Evolutionary conservation across 768 basidiomycete species (phyloP), one percentile per base, ranked within the genome.

Genomic region (Lentinula aciculospora): DNA sequence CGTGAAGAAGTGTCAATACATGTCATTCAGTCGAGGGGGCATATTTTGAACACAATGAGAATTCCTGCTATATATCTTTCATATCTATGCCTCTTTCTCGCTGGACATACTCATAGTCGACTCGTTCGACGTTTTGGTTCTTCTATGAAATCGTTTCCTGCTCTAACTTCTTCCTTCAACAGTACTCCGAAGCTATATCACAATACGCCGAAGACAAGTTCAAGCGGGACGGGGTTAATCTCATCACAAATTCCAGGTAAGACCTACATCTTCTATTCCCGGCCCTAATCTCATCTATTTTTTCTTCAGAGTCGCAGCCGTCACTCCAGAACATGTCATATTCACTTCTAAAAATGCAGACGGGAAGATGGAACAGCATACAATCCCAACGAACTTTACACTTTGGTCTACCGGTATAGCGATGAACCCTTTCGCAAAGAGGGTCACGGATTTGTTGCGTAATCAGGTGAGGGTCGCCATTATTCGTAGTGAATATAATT

Each of bases 141-240:
- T n/a, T n/a, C n/a, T n/a, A n/a, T n/a, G n/a, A n/a, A n/a, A n/a
- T n/a, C n/a, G 32, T 2, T 34, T 34, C 21, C 25, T 15, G 23
- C 15, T 23, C 23, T 45, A 19, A 45, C 25, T 12, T 21, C 4
- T 45, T 50, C n/a, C 12, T 21, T 8, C 34, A 9, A 8, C 66
- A 92, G 87, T 99, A 99, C 74, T 92, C 94, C 1, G 93, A 98
- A 69, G 89, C 85, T 40, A 99, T 99, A 61, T 97, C 94, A n/a
- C 83, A 89, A 62, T 99, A 92, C 69, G 97, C 94, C 1, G 97
- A 99, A 78, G 87, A 76, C 56, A 90, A 92, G 71, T 98, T 99
- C 71, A 73, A 79, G 28, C 82, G 94, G 53, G 89, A 91, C 62
- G 76, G 80, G 21, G 89, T 98, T 39, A 77, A 94, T 66, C 81